These are phyloP conservation scores for Hypsizygus ulmarius DNA, from an alignment of 1,284 basidiomycete genomes.

Conservation along the genomic window DNA sequence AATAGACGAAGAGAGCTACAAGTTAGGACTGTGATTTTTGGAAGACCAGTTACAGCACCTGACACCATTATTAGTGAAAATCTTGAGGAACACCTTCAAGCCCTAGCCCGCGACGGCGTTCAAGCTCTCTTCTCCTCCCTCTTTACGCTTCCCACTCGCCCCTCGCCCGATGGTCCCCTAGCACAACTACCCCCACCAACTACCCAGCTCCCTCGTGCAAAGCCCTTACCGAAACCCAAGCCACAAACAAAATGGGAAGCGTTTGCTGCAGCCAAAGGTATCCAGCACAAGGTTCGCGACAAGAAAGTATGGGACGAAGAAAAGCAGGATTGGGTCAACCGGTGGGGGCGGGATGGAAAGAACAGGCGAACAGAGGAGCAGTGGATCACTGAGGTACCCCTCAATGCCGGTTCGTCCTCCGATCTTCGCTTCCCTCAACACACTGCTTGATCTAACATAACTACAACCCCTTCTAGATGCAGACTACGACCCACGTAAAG, in stretches of 20 bases:
- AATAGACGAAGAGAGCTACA: slow-evolving; percentile 77
- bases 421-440: slow-evolving; percentile 5
- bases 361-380: slow-evolving; percentile 88
- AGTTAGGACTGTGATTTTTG: slow-evolving; percentile 40
- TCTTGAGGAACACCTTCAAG: slow-evolving; percentile 78
- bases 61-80: slow-evolving; percentile 49
- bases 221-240: slow-evolving; percentile 91
- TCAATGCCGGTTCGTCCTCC: slow-evolving; percentile 69
- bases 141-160: slow-evolving; percentile 78
- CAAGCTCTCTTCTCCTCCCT: slow-evolving; percentile 81
- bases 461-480: slow-evolving; percentile 43
- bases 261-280: slow-evolving; percentile 94
- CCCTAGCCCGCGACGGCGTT: slow-evolving; percentile 82
- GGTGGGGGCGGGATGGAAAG: slow-evolving; percentile 91
- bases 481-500: slow-evolving; percentile 78
- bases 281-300: slow-evolving; percentile 78
- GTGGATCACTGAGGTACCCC: slow-evolving; percentile 91
- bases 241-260: slow-evolving; percentile 95
- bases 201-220: slow-evolving; percentile 82
- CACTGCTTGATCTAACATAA: slow-evolving; percentile 3
- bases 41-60: not conserved
- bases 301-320: slow-evolving; percentile 94
- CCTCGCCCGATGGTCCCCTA: slow-evolving; percentile 81
- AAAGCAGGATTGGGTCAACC: slow-evolving; percentile 87
- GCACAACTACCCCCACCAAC: slow-evolving; percentile 78